phyloP scores from a whole-genome alignment of 2,329 filamentous ascomycete species.

The Xylariomycetidae sp. region DNA sequence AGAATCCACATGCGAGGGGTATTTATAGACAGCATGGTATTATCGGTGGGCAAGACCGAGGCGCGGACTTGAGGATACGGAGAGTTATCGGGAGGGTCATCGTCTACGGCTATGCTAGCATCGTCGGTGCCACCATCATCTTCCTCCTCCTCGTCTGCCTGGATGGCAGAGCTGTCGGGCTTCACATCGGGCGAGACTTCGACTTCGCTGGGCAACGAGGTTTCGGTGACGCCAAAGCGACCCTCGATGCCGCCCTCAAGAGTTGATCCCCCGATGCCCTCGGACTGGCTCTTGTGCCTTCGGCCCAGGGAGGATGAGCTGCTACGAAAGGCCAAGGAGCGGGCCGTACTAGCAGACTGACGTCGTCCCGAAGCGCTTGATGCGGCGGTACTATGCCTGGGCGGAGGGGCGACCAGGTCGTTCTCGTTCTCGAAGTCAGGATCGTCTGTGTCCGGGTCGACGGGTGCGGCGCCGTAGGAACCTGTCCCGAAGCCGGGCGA shows the following conservation, averaged over 20 bases:
- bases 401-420: slow-evolving; percentile 14
- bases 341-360: slow-evolving; percentile 19
- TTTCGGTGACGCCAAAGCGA: slow-evolving; percentile 47
- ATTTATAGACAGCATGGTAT: slow-evolving; percentile 75
- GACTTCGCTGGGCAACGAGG: slow-evolving; percentile 37
- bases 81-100: slow-evolving; percentile 62
- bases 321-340: slow-evolving; percentile 15
- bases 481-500: slow-evolving; percentile 57
- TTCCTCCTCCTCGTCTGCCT: slow-evolving; percentile 26
- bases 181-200: slow-evolving; percentile 40
- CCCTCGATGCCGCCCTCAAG: slow-evolving; percentile 50
- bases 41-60: slow-evolving; percentile 71
- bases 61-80: slow-evolving; percentile 76
- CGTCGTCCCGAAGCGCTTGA: slow-evolving; percentile 18
- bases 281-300: slow-evolving; percentile 32
- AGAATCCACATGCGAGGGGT: slow-evolving; percentile 84
- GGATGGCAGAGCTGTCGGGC: slow-evolving; percentile 22
- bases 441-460: slow-evolving; percentile 34
- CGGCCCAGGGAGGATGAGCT: slow-evolving; percentile 24
- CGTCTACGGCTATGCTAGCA: slow-evolving; percentile 31
- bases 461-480: slow-evolving; percentile 55
- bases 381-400: slow-evolving; percentile 15
- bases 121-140: slow-evolving; percentile 32
- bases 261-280: slow-evolving; percentile 46
- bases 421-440: slow-evolving; percentile 28